Evolutionary conservation across 1,284 basidiomycete species (phyloP).

Genomic region (Marasmius fiardii): DNA sequence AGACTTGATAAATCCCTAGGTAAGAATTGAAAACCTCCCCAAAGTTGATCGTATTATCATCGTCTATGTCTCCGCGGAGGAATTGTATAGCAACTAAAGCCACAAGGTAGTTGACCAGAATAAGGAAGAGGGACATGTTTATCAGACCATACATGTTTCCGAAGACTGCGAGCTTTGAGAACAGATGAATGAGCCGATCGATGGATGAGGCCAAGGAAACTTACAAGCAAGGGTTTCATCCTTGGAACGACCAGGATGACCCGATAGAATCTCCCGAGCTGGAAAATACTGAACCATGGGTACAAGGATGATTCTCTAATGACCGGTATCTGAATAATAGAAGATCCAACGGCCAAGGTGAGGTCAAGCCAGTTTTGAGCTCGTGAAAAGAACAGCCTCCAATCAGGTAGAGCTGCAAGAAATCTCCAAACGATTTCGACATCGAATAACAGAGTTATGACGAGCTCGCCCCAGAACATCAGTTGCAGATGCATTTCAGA

Average conservation of each 20-base stretch:
- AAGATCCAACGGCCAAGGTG: conserved; percentile 77
- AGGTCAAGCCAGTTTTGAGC: conserved; percentile 77
- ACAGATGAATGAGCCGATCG: conserved; percentile 2
- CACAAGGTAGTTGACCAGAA: conserved; percentile 86
- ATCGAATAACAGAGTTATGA: conserved; percentile 84
- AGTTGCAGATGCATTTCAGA: conserved; percentile 42
- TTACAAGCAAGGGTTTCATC: conserved; percentile 77
- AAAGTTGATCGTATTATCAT: conserved; percentile 69
- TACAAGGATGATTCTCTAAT: conserved; percentile 70
- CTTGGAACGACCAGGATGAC: conserved; percentile 88
- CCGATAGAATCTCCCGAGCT: conserved; percentile 88
- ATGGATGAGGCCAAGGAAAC: conserved; percentile 20
- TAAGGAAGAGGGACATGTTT: conserved; percentile 93
- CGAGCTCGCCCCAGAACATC: conserved; percentile 70
- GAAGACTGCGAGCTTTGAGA: conserved; percentile 74
- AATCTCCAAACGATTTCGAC: conserved; percentile 85
- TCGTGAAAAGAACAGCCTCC: conserved; percentile 74
- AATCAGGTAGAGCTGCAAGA: conserved; percentile 74
- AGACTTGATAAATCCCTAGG: conserved; percentile 87
- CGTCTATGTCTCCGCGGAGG: conserved; percentile 75
- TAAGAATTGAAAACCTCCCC: conserved; percentile 90
- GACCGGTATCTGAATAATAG: conserved; percentile 83
- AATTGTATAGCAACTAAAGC: conserved; percentile 79
- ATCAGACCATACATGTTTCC: conserved; percentile 89
- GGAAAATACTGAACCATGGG: conserved; percentile 91